Conservation (phyloP, 257 asterid species). For the Plantago ovata region DNA sequence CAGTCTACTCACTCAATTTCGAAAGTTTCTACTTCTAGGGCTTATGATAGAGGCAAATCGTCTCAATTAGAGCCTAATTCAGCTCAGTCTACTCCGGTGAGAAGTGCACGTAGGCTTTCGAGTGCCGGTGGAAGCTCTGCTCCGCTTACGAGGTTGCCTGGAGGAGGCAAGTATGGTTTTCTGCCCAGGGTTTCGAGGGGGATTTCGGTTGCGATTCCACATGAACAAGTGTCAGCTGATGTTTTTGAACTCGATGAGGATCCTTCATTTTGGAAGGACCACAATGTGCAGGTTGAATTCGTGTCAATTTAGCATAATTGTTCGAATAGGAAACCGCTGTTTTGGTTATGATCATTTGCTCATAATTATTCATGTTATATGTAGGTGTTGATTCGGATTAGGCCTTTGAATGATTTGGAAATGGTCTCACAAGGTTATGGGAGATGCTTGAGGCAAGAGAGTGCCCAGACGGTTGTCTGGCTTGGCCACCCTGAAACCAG, state of each 20-base stretch:
- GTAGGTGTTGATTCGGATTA: slow-evolving; percentile 76
- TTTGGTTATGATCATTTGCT: neutral
- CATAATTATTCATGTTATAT: neutral
- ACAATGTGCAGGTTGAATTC: slow-evolving; percentile 71
- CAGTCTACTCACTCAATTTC: slow-evolving; percentile 17
- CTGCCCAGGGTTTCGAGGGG: slow-evolving; percentile 39
- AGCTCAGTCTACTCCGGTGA: slow-evolving; percentile 47
- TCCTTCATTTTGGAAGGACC: slow-evolving; percentile 74
- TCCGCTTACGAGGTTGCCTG: slow-evolving; percentile 35
- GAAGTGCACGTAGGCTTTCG: slow-evolving; percentile 34
- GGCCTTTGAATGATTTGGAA: slow-evolving; percentile 62
- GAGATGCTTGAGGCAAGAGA: slow-evolving; percentile 76
- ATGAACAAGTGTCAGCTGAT: slow-evolving; percentile 82
- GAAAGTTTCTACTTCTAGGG: slow-evolving; percentile 28
- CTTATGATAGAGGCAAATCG: slow-evolving; percentile 27
- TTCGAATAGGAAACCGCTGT: neutral
- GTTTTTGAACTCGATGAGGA: slow-evolving; percentile 58
- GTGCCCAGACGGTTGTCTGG: slow-evolving; percentile 61
- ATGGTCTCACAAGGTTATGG: slow-evolving; percentile 62
- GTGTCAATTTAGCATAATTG: neutral
- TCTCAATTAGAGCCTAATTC: slow-evolving; percentile 45
- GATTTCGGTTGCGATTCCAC: slow-evolving; percentile 27
- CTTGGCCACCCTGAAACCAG: slow-evolving; percentile 74
- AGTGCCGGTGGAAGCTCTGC: slow-evolving; percentile 15
- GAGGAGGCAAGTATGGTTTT: slow-evolving; percentile 29